Conservation (phyloP, 2,329 filamentous ascomycete genomes). For the Nothopassalora personata region DNA sequence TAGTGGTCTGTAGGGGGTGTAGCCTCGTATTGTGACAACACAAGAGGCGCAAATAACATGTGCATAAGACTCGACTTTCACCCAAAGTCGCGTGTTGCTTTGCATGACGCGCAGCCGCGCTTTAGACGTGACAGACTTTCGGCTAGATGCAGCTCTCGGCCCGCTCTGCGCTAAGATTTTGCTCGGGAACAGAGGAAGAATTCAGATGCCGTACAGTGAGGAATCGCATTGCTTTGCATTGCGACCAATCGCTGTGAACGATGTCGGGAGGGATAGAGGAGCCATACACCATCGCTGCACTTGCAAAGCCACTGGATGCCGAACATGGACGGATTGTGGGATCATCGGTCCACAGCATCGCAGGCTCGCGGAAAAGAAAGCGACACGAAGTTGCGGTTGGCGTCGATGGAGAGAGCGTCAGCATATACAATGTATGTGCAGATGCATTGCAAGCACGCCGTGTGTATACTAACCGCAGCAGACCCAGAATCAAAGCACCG, state of each 20-base stretch:
- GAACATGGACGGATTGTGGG: conserved; percentile 38
- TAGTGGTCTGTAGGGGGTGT: no score
- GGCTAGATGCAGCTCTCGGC: background rate
- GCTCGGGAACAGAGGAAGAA: background rate
- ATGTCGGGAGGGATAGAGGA: conserved; percentile 30
- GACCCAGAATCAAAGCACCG: conserved; percentile 56
- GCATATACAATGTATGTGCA: conserved; percentile 54
- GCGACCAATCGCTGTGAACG: background rate
- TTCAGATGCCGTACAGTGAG: background rate
- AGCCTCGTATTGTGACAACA: background rate
- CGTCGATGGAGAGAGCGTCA: conserved; percentile 57
- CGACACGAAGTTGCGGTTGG: conserved; percentile 56
- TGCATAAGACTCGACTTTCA: background rate
- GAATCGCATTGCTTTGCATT: background rate
- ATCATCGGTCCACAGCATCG: conserved; percentile 49
- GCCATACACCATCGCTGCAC: conserved; percentile 39
- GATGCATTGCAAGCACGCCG: background rate
- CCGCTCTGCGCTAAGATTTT: background rate
- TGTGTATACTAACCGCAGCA: conserved; percentile 29
- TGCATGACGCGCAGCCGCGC: background rate
- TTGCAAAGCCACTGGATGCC: conserved; percentile 40
- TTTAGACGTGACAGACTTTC: background rate
- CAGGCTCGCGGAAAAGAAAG: conserved; percentile 55
- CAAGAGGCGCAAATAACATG: background rate
- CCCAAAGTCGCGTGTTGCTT: background rate